phyloP scores from a whole-genome alignment of 768 basidiomycete genomes.

The Collybia nuda region DNA sequence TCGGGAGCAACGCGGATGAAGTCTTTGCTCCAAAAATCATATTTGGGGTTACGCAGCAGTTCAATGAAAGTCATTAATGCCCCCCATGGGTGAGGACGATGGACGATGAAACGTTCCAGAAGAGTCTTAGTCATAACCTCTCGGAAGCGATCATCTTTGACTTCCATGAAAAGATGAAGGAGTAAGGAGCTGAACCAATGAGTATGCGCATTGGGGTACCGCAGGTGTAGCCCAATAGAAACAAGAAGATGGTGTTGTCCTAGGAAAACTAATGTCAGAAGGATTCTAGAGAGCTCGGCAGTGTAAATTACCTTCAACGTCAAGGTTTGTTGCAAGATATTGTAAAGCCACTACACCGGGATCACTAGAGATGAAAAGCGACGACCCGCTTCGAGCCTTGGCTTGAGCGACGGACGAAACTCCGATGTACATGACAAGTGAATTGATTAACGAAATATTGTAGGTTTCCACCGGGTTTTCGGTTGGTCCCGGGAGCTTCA shows the following conservation, averaged over 20 bases:
- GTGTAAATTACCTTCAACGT: slow-evolving; percentile 73
- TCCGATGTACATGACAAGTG: slow-evolving; percentile 95
- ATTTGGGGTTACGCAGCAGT: slow-evolving; percentile 85
- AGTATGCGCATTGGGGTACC: slow-evolving; percentile 98
- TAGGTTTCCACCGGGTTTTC: slow-evolving; percentile 61
- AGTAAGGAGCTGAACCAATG: slow-evolving; percentile 95
- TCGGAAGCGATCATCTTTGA: slow-evolving; percentile 72
- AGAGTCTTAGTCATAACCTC: slow-evolving; percentile 88
- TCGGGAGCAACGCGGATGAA: slow-evolving; percentile 85
- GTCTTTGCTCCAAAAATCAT: slow-evolving; percentile 89
- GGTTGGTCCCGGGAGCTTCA: slow-evolving; percentile 49
- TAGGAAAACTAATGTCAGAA: slow-evolving; percentile 36
- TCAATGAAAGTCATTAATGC: slow-evolving; percentile 92
- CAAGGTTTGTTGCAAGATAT: slow-evolving; percentile 80
- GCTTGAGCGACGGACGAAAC: slow-evolving; percentile 88
- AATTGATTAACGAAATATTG: slow-evolving; percentile 89
- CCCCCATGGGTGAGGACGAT: slow-evolving; percentile 97
- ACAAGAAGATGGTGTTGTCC: slow-evolving; percentile 95
- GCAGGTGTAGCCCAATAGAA: slow-evolving; percentile 91
- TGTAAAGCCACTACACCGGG: slow-evolving; percentile 84
- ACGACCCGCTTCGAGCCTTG: slow-evolving; percentile 79
- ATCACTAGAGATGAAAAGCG: slow-evolving; percentile 78
- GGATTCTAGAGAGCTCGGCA: background rate
- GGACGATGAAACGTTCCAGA: slow-evolving; percentile 90
- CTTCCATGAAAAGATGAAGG: slow-evolving; percentile 82